Evolutionary conservation across 495 filamentous ascomycete species (phyloP).

Genomic region (Neurospora sp.): DNA sequence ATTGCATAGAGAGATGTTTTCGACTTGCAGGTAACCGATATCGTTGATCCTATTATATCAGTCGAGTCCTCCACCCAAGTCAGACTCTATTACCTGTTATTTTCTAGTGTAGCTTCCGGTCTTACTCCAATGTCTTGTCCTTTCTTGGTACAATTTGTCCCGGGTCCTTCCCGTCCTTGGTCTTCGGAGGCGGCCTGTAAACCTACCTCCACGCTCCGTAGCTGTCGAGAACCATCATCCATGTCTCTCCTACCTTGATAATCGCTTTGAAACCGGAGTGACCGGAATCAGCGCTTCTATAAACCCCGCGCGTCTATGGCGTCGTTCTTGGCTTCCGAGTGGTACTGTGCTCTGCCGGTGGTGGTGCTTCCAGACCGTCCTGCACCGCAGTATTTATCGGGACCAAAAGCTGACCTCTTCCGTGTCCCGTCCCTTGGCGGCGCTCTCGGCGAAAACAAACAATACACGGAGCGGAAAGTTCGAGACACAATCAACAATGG

Average conservation of each 20-base stretch:
- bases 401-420: slow-evolving; percentile 3
- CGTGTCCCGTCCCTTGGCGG: slow-evolving; percentile 5
- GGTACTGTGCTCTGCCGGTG: neutral
- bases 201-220: neutral
- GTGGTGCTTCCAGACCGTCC: neutral
- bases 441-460: neutral
- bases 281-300: neutral
- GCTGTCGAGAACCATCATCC: neutral
- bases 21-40: neutral
- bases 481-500: neutral
- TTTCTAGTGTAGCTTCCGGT: neutral
- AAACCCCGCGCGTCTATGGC: neutral
- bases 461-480: neutral
- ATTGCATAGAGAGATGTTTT: neutral
- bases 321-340: neutral
- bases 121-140: neutral
- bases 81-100: neutral
- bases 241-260: neutral
- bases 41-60: neutral
- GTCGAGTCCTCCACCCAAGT: neutral
- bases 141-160: neutral
- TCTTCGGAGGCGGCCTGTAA: neutral
- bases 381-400: neutral
- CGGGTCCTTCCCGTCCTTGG: neutral
- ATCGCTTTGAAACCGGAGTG: neutral